Evolutionary conservation across 805 yeast genomes (phyloP), one percentile per base, ranked within the genome.

Genomic region (Torulaspora delbrueckii): DNA sequence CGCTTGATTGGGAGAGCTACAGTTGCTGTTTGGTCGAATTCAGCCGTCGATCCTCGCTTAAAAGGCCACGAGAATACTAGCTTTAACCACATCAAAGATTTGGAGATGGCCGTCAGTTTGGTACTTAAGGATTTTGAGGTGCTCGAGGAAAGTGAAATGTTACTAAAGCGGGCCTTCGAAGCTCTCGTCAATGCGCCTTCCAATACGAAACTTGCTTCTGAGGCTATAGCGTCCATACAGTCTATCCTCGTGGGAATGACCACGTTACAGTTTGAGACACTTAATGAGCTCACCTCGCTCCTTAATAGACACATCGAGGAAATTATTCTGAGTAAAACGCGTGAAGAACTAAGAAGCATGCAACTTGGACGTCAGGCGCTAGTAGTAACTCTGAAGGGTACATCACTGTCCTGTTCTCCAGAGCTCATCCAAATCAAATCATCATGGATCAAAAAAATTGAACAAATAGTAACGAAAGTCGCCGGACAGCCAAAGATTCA

Each of bases 21-120:
- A 3, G 52, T 56, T 2, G 60, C 76, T 1, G 68, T 69, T 7
- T 86, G 95, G 95, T 72, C 67, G 0, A 66, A 71, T 9, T 56
- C 83, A 18, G n/a, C 12, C 30, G 5, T n/a, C 12, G 30, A 25
- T 8, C 27, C 9, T 5, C 19, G 16, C 18, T 8, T 62, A 72
- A 0, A 73, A 10, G 13, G 13, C 8, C 30, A 28, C 9, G 13
- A 30, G 14, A 27, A 12, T 5, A 13, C 10, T 18, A 24, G 22
- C 9, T n/a, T 32, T 16, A 30, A 19, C 6, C 4, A 22, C 9
- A 23, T 35, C 14, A n/a, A 71, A 31, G 85, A 80, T 39, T 57
- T 78, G 23, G 63, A 69, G 24, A 64, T 62, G 5, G 55, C 65
- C 6, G 65, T 66, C 10, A 57, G 54, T 3, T 52, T 54, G 13